These are phyloP conservation scores for Pleomassaria siparia DNA, from an alignment of 2,329 filamentous ascomycete species.

Conservation along the genomic window DNA sequence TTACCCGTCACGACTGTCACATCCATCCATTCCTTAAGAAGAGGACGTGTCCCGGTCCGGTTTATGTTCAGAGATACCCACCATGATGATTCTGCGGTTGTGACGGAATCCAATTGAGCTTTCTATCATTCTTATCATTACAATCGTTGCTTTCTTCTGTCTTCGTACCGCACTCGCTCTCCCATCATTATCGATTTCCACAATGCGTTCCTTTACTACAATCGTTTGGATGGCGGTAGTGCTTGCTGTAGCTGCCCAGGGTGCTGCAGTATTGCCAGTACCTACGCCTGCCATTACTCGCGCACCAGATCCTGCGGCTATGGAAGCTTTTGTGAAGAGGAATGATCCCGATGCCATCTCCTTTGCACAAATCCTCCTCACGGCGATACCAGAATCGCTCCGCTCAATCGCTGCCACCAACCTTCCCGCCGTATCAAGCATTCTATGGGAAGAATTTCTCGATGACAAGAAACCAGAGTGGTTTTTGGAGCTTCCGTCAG, in stretches of 20 bases:
- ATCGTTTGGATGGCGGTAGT: neutral
- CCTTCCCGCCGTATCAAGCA: slow-evolving; percentile 37
- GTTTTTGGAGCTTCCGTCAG: slow-evolving; percentile 34
- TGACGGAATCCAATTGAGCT: neutral
- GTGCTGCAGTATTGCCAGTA: slow-evolving; percentile 9
- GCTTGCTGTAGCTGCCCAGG: slow-evolving; percentile 1
- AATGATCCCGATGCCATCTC: slow-evolving; percentile 36
- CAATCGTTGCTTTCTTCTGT: neutral
- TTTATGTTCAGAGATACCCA: neutral
- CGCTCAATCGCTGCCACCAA: slow-evolving; percentile 40
- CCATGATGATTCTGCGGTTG: neutral
- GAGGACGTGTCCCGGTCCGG: neutral
- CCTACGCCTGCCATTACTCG: slow-evolving; percentile 30
- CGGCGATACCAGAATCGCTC: slow-evolving; percentile 37
- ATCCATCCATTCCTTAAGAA: neutral
- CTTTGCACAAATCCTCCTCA: slow-evolving; percentile 36
- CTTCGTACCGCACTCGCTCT: neutral
- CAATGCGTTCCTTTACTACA: slow-evolving; percentile 4
- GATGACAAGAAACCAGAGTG: slow-evolving; percentile 37
- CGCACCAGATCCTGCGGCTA: slow-evolving; percentile 20
- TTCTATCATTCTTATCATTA: slow-evolving; percentile 1
- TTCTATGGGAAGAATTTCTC: slow-evolving; percentile 37
- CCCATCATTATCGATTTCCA: neutral
- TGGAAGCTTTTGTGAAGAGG: slow-evolving; percentile 17
- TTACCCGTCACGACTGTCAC: neutral